Evolutionary conservation across 306 rosid species (phyloP).

Genomic region (Canavalia gladiata): DNA sequence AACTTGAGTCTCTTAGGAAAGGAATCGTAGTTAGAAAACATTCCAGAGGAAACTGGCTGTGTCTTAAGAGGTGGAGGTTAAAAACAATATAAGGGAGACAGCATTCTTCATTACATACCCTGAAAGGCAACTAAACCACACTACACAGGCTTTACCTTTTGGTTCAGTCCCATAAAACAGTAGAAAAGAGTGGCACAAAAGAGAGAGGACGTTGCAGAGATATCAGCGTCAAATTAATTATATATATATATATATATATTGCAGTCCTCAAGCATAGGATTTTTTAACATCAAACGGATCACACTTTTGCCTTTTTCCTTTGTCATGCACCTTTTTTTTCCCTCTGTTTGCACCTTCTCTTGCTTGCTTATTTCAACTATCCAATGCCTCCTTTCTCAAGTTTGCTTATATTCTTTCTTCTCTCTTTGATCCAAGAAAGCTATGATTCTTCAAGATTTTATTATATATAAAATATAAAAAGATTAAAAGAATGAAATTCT

Average conservation of each 20-base stretch:
- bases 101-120: conserved; percentile 68
- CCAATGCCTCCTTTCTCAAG: conserved; percentile 92
- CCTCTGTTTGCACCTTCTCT: conserved; percentile 66
- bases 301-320: conserved; percentile 58
- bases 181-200: conserved; percentile 57
- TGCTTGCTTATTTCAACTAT: conserved; percentile 86
- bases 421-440: conserved; percentile 85
- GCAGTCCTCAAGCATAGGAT: conserved; percentile 49
- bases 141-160: conserved; percentile 61
- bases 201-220: conserved; percentile 47
- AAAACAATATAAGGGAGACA: conserved; percentile 54
- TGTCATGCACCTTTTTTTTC: conserved; percentile 39
- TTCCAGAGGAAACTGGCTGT: conserved; percentile 15
- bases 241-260: conserved; percentile 1
- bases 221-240: conserved; percentile 42
- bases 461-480: conserved; percentile 50
- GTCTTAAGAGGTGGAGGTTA: not conserved
- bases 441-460: conserved; percentile 70
- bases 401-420: conserved; percentile 90
- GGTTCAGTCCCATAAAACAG: conserved; percentile 75
- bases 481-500: conserved; percentile 50
- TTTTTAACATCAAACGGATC: conserved; percentile 50
- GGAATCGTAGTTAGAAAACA: conserved; percentile 43
- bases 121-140: conserved; percentile 48
- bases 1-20: conserved; percentile 31